phyloP scores from a whole-genome alignment of 306 rosid genomes.

The Quillaja saponaria region DNA sequence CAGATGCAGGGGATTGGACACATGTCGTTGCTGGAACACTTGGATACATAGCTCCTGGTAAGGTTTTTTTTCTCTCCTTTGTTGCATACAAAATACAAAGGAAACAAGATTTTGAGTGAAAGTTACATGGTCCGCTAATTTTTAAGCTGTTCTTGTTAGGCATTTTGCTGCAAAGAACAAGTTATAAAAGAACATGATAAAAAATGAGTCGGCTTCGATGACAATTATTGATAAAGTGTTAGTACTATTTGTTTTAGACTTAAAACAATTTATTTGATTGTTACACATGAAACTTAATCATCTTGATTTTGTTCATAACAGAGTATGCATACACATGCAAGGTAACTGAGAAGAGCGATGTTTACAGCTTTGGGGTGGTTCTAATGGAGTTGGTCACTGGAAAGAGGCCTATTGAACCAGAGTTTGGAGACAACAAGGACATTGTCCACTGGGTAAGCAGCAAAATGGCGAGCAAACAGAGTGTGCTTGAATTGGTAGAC shows the following conservation, averaged over 20 bases:
- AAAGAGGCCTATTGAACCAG: constrained; percentile 63
- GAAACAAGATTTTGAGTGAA: too few relatives aligned
- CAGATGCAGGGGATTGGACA: constrained; percentile 62
- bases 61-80: constrained; percentile 17
- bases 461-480: constrained; percentile 43
- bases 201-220: constrained; percentile 10
- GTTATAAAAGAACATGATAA: too few relatives aligned
- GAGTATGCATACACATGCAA: constrained; percentile 80
- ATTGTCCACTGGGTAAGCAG: constrained; percentile 71
- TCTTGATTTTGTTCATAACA: constrained; percentile 35
- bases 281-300: constrained; percentile 26
- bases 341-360: constrained; percentile 89
- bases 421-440: constrained; percentile 74
- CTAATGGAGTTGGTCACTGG: constrained; percentile 84
- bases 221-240: neutral
- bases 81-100: neutral
- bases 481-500: constrained; percentile 55
- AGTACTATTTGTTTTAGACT: neutral
- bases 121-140: too few relatives aligned
- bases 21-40: constrained; percentile 78
- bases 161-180: too few relatives aligned
- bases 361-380: constrained; percentile 87
- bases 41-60: constrained; percentile 94
- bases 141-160: too few relatives aligned
- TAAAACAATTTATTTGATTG: neutral